phyloP scores from a whole-genome alignment of 192 early-diverging fungal genomes.

The Backusella liffmaniae region DNA sequence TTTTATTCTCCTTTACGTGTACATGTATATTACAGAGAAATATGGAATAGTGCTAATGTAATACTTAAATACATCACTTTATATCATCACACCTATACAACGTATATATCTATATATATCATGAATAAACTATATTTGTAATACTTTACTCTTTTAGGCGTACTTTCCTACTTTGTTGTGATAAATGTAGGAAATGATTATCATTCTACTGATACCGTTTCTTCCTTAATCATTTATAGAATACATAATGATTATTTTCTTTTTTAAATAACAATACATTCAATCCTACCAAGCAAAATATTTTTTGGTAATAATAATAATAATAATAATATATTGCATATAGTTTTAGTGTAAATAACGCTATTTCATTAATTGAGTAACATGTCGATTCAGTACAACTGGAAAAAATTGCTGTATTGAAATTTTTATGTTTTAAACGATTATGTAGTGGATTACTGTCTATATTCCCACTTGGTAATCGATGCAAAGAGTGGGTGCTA shows the following conservation, averaged over 20 bases:
- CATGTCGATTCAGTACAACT: too few species aligned
- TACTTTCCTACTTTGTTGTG: not conserved
- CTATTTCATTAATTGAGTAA: too few species aligned
- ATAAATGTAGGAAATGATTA: not conserved
- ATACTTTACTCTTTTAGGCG: not conserved
- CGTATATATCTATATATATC: not conserved
- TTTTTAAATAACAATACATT: too few species aligned
- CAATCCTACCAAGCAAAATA: too few species aligned
- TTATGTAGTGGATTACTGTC: too few species aligned
- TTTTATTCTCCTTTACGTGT: not conserved
- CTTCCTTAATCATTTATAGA: not conserved
- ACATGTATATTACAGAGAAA: not conserved
- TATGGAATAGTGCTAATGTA: not conserved
- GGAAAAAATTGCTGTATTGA: too few species aligned
- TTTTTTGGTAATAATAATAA: too few species aligned
- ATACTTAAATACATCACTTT: not conserved
- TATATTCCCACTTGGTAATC: too few species aligned
- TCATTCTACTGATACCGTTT: not conserved
- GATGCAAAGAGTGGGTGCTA: too few species aligned
- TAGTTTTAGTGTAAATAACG: too few species aligned
- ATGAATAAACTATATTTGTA: not conserved
- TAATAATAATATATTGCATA: too few species aligned
- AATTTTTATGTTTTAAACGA: too few species aligned
- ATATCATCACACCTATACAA: not conserved
- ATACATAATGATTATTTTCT: not conserved